Percentiles rank a stretch among this genome's conserved stretches.
Conservation (phyloP, 345 rosid species). For the Citrus australasica region DNA sequence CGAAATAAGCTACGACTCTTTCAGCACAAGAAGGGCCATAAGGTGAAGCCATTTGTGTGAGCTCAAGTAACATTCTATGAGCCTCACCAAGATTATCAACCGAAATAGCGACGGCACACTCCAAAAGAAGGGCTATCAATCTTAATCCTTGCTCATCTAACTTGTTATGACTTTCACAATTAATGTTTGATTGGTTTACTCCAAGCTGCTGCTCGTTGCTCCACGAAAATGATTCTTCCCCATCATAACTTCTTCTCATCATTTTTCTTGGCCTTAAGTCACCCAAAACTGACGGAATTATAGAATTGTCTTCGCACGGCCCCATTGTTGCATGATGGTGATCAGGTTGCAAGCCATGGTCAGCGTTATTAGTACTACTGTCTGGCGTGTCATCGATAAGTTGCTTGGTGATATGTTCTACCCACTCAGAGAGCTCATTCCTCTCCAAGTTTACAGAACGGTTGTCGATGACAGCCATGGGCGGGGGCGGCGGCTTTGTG, state of each 20-base stretch:
- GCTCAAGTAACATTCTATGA: slow-evolving; percentile 57
- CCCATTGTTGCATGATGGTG: slow-evolving; percentile 12
- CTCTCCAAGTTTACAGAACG: slow-evolving; percentile 34
- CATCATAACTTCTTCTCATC: slow-evolving; percentile 15
- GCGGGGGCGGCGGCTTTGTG: slow-evolving; percentile 6
- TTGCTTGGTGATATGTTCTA: slow-evolving; percentile 57
- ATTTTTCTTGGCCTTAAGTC: slow-evolving; percentile 30
- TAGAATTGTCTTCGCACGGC: not conserved
- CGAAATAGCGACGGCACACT: slow-evolving; percentile 63
- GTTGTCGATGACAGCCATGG: not conserved
- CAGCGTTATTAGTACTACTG: not conserved
- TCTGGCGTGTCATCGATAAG: slow-evolving; percentile 53
- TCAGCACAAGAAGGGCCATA: slow-evolving; percentile 60
- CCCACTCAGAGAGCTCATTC: slow-evolving; percentile 64
- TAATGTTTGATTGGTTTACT: slow-evolving; percentile 5
- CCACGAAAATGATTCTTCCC: slow-evolving; percentile 19
- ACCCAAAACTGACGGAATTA: slow-evolving; percentile 13
- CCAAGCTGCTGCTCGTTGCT: not conserved
- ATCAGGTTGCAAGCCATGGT: slow-evolving; percentile 19
- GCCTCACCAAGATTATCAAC: slow-evolving; percentile 67
- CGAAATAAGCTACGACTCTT: slow-evolving; percentile 64
- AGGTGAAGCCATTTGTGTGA: slow-evolving; percentile 68
- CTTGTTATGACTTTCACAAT: not conserved
- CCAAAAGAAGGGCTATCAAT: slow-evolving; percentile 48
- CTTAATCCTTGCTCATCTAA: slow-evolving; percentile 44